Base-by-base conservation (phyloP, 768 basidiomycete genomes). In the Infundibulicybe gibba region DNA sequence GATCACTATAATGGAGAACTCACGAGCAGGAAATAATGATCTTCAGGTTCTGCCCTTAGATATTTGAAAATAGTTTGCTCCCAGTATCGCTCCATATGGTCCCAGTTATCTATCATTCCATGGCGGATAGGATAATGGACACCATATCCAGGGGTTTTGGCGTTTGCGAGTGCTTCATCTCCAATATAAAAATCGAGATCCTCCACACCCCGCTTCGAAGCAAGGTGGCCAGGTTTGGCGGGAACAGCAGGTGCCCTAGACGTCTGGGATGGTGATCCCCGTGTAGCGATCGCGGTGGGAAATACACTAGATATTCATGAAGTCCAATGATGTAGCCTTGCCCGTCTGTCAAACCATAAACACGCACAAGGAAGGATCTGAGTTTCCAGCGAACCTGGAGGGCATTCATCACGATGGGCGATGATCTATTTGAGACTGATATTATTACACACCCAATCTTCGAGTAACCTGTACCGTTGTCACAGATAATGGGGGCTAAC, bases 31-130 rank as follows among this genome's bases (percentile, higher is more conserved):
- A 99, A 98, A 67, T 97, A 90, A 66, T 98, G 97, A 69, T 98
- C 95, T 69, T 98, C 97, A 12, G 97, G 97, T 68, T 99, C 97
- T 6, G 94, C 94, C 47, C 95, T 79, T 50, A 99, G 77, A 72
- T 98, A 98, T 70, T 99, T 98, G 84, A 98, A 99, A 79, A 98
- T 98, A 54, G 88, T 91, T 75, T 99, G 95, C 66, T 97, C 94
- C 97, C 97, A 99, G 69, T 94, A 97, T 21, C 94, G 77, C 65
- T 98, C 95, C 94, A 98, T 98, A 55, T 97, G 84, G 64, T 94
- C 92, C 92, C 92, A 94, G 59, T 97, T 97, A 52, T 97, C 94
- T 60, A 97, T 95, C 87, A 90, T 87, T 19, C 95, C 95, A 61
- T 98, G 97, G 45, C 90, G 80, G 61, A 98, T 97, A 12, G 97